Conservation (phyloP, 805 yeast species). For the Millerozyma acaciae region DNA sequence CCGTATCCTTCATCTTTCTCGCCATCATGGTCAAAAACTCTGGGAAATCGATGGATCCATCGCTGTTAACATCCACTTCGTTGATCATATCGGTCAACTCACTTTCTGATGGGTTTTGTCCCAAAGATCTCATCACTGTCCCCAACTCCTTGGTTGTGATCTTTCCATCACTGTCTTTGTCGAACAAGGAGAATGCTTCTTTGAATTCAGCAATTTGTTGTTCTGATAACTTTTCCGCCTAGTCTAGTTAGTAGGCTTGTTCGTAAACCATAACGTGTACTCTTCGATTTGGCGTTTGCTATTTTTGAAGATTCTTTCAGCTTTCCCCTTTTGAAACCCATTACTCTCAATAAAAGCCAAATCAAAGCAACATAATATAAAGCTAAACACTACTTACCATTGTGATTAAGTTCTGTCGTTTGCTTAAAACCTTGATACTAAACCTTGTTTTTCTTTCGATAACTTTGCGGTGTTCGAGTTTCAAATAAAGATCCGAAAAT, state of each 20-base stretch:
- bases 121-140: conserved; percentile 98
- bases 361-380: too few species aligned
- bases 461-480: too few species aligned
- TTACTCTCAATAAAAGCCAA: neutral
- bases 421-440: neutral
- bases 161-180: conserved; percentile 95
- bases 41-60: conserved; percentile 60
- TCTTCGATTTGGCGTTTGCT: neutral
- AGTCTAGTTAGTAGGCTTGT: conserved; percentile 5
- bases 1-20: conserved; percentile 88
- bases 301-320: neutral
- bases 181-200: conserved; percentile 96
- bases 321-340: too few species aligned
- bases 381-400: neutral
- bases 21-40: conserved; percentile 45
- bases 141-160: conserved; percentile 95
- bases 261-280: neutral
- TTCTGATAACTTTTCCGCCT: conserved; percentile 89
- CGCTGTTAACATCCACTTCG: conserved; percentile 94
- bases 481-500: too few species aligned
- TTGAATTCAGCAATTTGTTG: conserved; percentile 96
- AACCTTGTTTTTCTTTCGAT: too few species aligned
- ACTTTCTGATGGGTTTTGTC: conserved; percentile 93
- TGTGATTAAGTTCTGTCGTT: neutral
- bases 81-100: conserved; percentile 96